phyloP scores from a whole-genome alignment of 352 stramenopile genomes.

The Phytophthora melonis region DNA sequence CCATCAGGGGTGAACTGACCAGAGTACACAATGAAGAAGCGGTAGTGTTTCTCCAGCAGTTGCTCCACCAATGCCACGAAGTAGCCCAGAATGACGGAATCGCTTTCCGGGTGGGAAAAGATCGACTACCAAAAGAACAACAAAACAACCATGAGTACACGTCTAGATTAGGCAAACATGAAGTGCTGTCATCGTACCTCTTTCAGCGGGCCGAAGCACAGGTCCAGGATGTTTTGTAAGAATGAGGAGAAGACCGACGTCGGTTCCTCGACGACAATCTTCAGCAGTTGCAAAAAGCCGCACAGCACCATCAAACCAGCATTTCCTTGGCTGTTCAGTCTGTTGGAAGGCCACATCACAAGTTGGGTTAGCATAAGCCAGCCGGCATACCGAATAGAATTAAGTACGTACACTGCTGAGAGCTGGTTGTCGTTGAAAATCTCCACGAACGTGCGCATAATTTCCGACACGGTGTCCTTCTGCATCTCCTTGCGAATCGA shows the following conservation, averaged over 20 bases:
- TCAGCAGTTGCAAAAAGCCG: conserved; percentile 80
- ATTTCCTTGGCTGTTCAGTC: conserved; percentile 69
- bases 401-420: conserved; percentile 63
- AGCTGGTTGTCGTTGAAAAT: conserved; percentile 84
- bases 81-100: conserved; percentile 73
- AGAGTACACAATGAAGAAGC: conserved; percentile 74
- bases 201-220: conserved; percentile 83
- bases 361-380: conserved; percentile 1
- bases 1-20: conserved; percentile 57
- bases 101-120: conserved; percentile 75
- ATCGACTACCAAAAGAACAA: conserved; percentile 51
- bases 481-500: conserved; percentile 88
- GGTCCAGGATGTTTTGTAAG: conserved; percentile 77
- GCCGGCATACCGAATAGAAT: neutral
- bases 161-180: neutral
- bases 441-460: conserved; percentile 83
- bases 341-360: conserved; percentile 24
- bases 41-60: conserved; percentile 83
- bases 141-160: neutral
- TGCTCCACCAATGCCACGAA: conserved; percentile 80
- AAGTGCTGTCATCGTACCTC: conserved; percentile 49
- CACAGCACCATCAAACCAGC: conserved; percentile 76
- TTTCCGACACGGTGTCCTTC: conserved; percentile 71
- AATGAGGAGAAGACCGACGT: conserved; percentile 79
- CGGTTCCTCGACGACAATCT: conserved; percentile 81